phyloP scores from a whole-genome alignment of 352 stramenopile species.

The Phytophthora sojae region DNA sequence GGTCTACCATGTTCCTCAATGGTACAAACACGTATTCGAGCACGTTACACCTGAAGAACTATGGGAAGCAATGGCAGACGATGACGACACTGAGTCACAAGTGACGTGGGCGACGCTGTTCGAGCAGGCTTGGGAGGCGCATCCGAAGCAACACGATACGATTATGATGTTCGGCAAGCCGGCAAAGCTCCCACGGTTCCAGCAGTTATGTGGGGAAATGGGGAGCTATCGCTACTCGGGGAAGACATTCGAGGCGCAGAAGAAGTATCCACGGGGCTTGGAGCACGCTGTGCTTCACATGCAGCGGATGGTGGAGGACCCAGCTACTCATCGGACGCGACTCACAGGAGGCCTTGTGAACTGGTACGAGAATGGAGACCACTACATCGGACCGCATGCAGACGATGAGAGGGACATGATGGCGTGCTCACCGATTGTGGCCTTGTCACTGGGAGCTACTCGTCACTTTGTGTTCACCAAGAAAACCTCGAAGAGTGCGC shows the following conservation, averaged over 20 bases:
- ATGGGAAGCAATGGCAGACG: slow-evolving; percentile 1
- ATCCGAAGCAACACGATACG: slow-evolving; percentile 63
- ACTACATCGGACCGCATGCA: slow-evolving; percentile 84
- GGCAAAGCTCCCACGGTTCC: slow-evolving; percentile 68
- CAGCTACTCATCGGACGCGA: slow-evolving; percentile 22
- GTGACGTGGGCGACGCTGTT: slow-evolving; percentile 36
- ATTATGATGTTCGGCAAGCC: slow-evolving; percentile 80
- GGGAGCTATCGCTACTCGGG: slow-evolving; percentile 68
- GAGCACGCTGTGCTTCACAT: slow-evolving; percentile 54
- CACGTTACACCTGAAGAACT: slow-evolving; percentile 26
- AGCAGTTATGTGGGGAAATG: slow-evolving; percentile 67
- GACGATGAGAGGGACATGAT: slow-evolving; percentile 75
- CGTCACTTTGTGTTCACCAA: slow-evolving; percentile 76
- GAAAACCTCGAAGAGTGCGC: slow-evolving; percentile 30
- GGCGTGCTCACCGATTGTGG: slow-evolving; percentile 60
- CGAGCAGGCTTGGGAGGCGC: slow-evolving; percentile 60
- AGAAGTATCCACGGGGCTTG: slow-evolving; percentile 48
- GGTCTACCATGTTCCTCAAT: slow-evolving; percentile 66
- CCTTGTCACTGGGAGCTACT: slow-evolving; percentile 73
- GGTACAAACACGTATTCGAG: slow-evolving; percentile 55
- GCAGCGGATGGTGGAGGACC: slow-evolving; percentile 52
- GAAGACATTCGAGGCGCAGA: slow-evolving; percentile 53
- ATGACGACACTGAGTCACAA: neutral
- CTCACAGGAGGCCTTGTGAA: slow-evolving; percentile 76
- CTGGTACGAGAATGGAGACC: slow-evolving; percentile 84